phyloP scores from a whole-genome alignment of 2,329 filamentous ascomycete genomes.

The Phaeomoniella chlamydospora region DNA sequence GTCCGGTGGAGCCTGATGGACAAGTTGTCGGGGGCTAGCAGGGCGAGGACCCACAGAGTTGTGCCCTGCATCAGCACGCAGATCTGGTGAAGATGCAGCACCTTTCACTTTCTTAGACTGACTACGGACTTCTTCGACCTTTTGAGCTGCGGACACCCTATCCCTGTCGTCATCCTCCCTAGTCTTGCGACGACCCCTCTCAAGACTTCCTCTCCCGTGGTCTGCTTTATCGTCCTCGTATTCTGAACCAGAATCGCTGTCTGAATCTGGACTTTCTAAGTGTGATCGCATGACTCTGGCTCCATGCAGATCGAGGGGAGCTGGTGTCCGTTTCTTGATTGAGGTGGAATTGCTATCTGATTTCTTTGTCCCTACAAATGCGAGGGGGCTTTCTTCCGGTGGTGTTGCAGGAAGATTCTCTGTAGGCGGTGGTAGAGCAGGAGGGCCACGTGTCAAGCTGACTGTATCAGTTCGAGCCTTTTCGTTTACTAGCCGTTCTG shows the following conservation, averaged over 20 bases:
- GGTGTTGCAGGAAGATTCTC: slow-evolving; percentile 1
- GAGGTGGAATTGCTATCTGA: slow-evolving; percentile 30
- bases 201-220: slow-evolving; percentile 42
- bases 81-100: slow-evolving; percentile 5
- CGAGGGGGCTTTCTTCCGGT: not conserved
- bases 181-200: slow-evolving; percentile 67
- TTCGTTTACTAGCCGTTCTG: too few relatives aligned
- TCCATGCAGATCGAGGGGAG: slow-evolving; percentile 59
- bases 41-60: slow-evolving; percentile 40
- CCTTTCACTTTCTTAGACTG: slow-evolving; percentile 47
- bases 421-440: slow-evolving; percentile 1
- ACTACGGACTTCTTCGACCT: slow-evolving; percentile 56
- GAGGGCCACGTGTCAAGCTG: not conserved
- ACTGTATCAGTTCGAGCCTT: not conserved
- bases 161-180: slow-evolving; percentile 75
- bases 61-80: slow-evolving; percentile 36
- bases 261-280: slow-evolving; percentile 26
- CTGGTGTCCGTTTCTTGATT: slow-evolving; percentile 73
- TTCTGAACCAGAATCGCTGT: slow-evolving; percentile 63
- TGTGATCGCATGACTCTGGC: slow-evolving; percentile 25
- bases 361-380: slow-evolving; percentile 21
- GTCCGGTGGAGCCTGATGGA: slow-evolving; percentile 15
- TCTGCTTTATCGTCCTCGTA: slow-evolving; percentile 67
- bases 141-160: slow-evolving; percentile 52
- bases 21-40: slow-evolving; percentile 42